Conservation (phyloP, 116 monocot species). For the Dioscorea cayenensis region DNA sequence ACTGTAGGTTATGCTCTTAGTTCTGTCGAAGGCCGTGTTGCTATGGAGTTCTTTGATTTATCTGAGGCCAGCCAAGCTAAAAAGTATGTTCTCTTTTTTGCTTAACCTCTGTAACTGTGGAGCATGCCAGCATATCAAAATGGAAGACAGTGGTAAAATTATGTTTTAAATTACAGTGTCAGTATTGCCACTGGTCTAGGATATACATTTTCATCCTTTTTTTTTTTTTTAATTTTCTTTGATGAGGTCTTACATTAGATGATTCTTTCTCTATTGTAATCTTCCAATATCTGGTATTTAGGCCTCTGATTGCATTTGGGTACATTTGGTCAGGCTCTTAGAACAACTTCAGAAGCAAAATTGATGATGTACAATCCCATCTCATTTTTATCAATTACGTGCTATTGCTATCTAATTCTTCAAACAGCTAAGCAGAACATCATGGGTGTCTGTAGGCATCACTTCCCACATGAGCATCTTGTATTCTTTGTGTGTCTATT, state of each 20-base stretch:
- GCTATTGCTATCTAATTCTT: too few species aligned
- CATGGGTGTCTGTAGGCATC: too few species aligned
- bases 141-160: neutral
- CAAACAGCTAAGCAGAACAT: too few species aligned
- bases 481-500: neutral
- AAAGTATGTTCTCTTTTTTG: conserved; percentile 45
- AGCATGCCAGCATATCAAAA: too few species aligned
- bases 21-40: conserved; percentile 93
- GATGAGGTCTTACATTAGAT: neutral
- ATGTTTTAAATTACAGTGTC: neutral
- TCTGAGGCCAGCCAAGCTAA: conserved; percentile 81
- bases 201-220: too few species aligned
- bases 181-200: neutral
- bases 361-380: too few species aligned
- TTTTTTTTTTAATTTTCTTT: neutral
- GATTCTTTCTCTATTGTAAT: neutral
- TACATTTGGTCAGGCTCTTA: too few species aligned
- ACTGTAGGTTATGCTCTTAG: conserved; percentile 84
- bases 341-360: too few species aligned
- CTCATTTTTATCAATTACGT: too few species aligned
- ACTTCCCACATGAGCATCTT: neutral
- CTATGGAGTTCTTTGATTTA: conserved; percentile 97
- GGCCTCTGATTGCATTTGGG: too few species aligned
- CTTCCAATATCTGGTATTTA: too few species aligned
- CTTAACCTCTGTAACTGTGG: neutral